Conservation (phyloP, 1,139 yeast species). For the Hansenula anomala region DNA sequence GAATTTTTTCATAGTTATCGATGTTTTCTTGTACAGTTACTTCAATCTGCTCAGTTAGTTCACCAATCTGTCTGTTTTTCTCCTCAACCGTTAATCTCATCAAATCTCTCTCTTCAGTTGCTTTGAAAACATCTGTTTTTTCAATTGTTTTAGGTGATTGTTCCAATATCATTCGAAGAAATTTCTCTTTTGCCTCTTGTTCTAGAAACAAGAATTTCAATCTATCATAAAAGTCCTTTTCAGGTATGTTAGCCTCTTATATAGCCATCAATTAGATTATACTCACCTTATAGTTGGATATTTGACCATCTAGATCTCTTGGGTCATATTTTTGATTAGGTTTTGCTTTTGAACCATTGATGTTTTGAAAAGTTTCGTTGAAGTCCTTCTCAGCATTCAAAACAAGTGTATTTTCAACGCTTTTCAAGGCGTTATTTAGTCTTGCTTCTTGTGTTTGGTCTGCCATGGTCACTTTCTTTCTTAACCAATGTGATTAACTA, state of each 20-base stretch:
- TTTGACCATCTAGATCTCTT: constrained; percentile 11
- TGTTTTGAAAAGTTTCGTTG: background rate
- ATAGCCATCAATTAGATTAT: background rate
- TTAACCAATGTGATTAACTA: no score
- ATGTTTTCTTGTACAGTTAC: no score
- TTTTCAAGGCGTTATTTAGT: background rate
- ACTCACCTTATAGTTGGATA: constrained; percentile 7
- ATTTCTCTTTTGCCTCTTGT: constrained; percentile 64
- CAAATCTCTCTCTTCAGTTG: constrained; percentile 24
- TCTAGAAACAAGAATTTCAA: constrained; percentile 60
- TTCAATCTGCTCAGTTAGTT: constrained; percentile 3
- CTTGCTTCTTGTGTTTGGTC: no score
- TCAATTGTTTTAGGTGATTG: constrained; percentile 30
- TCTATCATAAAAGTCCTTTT: constrained; percentile 38
- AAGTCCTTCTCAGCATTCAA: background rate
- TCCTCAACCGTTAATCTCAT: constrained; percentile 16
- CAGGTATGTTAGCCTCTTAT: background rate
- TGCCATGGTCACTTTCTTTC: no score
- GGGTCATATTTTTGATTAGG: constrained; percentile 8
- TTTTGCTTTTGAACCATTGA: background rate
- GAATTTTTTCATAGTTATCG: no score
- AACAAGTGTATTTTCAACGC: background rate
- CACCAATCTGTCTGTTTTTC: constrained; percentile 10
- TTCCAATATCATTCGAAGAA: constrained; percentile 37
- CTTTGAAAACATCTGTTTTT: constrained; percentile 25